Conservation (phyloP, 2,329 filamentous ascomycete genomes). For the Bipolaris oryzae region DNA sequence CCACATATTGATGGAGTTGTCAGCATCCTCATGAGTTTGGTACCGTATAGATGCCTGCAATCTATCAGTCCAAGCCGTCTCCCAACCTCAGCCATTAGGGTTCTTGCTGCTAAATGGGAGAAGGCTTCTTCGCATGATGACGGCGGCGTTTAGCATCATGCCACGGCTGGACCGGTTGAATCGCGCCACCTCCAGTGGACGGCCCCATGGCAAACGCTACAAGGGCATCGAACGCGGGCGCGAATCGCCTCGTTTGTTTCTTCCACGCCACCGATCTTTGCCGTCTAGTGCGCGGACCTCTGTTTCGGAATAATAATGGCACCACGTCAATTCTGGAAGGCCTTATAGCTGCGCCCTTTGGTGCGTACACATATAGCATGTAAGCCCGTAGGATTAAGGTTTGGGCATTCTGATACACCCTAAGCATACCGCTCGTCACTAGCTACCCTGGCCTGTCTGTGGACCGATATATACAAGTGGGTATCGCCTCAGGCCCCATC, state of each 20-base stretch:
- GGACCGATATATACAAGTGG: conserved; percentile 17
- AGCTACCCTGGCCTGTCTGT: conserved; percentile 17
- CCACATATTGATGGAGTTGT: conserved; percentile 4
- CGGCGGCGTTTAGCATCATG: neutral
- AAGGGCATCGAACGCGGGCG: conserved; percentile 22
- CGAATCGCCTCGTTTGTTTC: conserved; percentile 30
- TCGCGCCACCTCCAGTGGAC: neutral
- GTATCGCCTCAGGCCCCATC: conserved; percentile 6
- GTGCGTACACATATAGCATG: conserved; percentile 26
- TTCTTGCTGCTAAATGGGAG: neutral
- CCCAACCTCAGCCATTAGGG: neutral
- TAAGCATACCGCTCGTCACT: conserved; percentile 23
- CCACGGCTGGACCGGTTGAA: conserved; percentile 15
- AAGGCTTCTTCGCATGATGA: neutral
- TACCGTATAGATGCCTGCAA: neutral
- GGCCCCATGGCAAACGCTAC: conserved; percentile 14
- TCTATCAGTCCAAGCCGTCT: neutral
- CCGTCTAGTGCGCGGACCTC: conserved; percentile 27
- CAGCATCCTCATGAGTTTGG: neutral
- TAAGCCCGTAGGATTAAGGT: conserved; percentile 19
- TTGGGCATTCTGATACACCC: conserved; percentile 7
- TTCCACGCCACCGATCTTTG: conserved; percentile 42
- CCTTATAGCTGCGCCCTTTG: conserved; percentile 9
- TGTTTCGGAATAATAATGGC: conserved; percentile 34
- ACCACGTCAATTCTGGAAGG: conserved; percentile 5